Percentiles rank a stretch among this genome's conserved stretches.
Evolutionary conservation across 1,139 yeast species (phyloP).

Genomic region (Debaryomyces nepalensis): DNA sequence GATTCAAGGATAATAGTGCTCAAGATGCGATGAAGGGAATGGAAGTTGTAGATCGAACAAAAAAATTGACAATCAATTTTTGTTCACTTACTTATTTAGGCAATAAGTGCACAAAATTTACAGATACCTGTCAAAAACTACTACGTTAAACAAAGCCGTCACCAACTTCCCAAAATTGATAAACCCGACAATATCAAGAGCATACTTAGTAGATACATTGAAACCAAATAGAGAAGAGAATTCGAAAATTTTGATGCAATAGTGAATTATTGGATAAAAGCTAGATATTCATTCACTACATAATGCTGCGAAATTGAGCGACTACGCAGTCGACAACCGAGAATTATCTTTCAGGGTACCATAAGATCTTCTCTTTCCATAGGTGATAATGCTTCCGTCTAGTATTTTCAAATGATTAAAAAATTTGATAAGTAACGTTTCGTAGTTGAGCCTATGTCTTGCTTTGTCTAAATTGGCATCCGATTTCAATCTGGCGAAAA

Average conservation of each 20-base stretch:
- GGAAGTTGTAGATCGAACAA: conserved; percentile 10
- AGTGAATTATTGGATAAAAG: no score
- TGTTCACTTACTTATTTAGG: conserved; percentile 12
- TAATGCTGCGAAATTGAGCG: no score
- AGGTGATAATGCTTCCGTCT: conserved; percentile 42
- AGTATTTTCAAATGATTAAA: conserved; percentile 40
- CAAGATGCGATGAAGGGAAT: conserved; percentile 11
- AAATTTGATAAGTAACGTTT: conserved; percentile 40
- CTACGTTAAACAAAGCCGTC: no score
- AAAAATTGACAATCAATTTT: conserved; percentile 6
- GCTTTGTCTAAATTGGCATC: conserved; percentile 26
- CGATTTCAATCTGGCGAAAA: conserved; percentile 29
- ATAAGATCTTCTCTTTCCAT: conserved; percentile 27
- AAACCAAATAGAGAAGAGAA: no score
- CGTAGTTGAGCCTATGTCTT: conserved; percentile 42
- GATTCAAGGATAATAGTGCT: conserved; percentile 1
- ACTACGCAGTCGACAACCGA: no score
- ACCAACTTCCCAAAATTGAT: no score
- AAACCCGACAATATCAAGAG: no score
- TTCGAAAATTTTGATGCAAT: no score
- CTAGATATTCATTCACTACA: no score
- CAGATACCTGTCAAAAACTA: background rate
- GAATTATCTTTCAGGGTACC: conserved; percentile 16
- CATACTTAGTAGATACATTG: no score
- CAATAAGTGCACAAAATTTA: conserved; percentile 4